A percentile compares a stretch with the other conserved stretches of the same genome.
Conservation (phyloP, 257 asterid genomes). For the Plantago elongata region DNA sequence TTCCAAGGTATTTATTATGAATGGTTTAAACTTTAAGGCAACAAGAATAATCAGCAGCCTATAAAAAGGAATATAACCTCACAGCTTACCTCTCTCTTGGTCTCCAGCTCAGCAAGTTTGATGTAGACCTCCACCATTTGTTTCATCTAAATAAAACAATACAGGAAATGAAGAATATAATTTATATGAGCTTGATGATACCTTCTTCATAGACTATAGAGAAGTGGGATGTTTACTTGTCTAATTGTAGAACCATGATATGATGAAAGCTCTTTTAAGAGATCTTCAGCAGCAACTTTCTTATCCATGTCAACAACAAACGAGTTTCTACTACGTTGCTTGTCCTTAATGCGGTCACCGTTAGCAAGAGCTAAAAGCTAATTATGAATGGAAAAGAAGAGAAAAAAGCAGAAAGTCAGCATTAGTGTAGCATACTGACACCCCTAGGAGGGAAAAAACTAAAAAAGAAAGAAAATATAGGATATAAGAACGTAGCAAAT, state of each 20-base stretch:
- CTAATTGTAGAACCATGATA: constrained; percentile 70
- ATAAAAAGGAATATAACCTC: constrained; percentile 18
- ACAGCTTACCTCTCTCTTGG: constrained; percentile 72
- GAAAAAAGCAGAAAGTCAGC: constrained; percentile 15
- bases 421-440: constrained; percentile 12
- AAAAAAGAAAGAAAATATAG: neutral
- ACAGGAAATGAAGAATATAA: constrained; percentile 15
- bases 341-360: constrained; percentile 98
- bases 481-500: too few relatives aligned
- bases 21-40: constrained; percentile 14
- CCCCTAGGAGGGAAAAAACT: neutral
- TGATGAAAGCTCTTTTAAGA: constrained; percentile 65
- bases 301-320: constrained; percentile 93
- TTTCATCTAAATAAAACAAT: constrained; percentile 58
- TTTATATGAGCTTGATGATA: constrained; percentile 11
- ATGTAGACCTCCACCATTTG: constrained; percentile 98
- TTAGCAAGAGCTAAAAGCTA: constrained; percentile 93
- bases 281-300: constrained; percentile 91
- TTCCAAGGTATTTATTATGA: constrained; percentile 11
- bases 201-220: constrained; percentile 7
- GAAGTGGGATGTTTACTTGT: constrained; percentile 51
- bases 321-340: constrained; percentile 90
- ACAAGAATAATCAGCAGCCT: constrained; percentile 18
- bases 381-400: constrained; percentile 21
- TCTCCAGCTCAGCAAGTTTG: constrained; percentile 95